A percentile compares a stretch with the other conserved stretches of the same genome.
Conservation (phyloP, 2,329 filamentous ascomycete species). For the Pestalotiopsis sp. region DNA sequence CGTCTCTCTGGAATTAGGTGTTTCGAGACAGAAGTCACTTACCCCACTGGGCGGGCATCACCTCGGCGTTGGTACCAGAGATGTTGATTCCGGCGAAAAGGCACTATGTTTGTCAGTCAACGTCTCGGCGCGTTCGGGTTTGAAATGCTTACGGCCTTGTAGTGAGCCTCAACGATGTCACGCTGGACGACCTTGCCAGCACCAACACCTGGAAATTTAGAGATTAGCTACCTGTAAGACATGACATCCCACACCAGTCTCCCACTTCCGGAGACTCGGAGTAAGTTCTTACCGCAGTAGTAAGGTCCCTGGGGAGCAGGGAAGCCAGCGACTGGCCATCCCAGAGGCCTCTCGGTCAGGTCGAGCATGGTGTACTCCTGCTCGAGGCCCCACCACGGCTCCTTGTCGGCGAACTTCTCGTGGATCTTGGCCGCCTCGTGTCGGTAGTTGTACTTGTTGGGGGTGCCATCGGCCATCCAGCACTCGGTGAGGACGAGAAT, state of each 20-base stretch:
- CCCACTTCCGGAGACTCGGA: too few relatives aligned
- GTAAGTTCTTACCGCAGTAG: slow-evolving; percentile 68
- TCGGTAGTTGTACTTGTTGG: slow-evolving; percentile 98
- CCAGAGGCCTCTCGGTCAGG: slow-evolving; percentile 83
- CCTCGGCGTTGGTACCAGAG: slow-evolving; percentile 98
- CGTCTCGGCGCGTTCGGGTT: slow-evolving; percentile 38
- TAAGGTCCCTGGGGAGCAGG: slow-evolving; percentile 92
- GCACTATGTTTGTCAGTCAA: slow-evolving; percentile 64
- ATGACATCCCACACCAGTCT: too few relatives aligned
- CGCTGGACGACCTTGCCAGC: slow-evolving; percentile 96
- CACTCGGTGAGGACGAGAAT: slow-evolving; percentile 93
- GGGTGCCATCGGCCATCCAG: slow-evolving; percentile 90
- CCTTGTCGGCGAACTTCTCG: slow-evolving; percentile 78
- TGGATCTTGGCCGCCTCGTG: slow-evolving; percentile 90
- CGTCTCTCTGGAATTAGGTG: too few relatives aligned
- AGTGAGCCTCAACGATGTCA: slow-evolving; percentile 92
- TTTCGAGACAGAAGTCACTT: too few relatives aligned
- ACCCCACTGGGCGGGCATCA: slow-evolving; percentile 95
- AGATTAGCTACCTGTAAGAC: too few relatives aligned
- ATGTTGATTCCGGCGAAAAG: slow-evolving; percentile 90
- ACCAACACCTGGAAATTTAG: slow-evolving; percentile 65
- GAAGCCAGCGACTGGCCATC: slow-evolving; percentile 78
- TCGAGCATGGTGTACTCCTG: slow-evolving; percentile 97
- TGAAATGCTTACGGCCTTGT: slow-evolving; percentile 59
- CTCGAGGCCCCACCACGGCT: slow-evolving; percentile 97